These are phyloP conservation scores for Hypomontagnella submonticulosa DNA, from an alignment of 495 filamentous ascomycete species.

Conservation along the genomic window DNA sequence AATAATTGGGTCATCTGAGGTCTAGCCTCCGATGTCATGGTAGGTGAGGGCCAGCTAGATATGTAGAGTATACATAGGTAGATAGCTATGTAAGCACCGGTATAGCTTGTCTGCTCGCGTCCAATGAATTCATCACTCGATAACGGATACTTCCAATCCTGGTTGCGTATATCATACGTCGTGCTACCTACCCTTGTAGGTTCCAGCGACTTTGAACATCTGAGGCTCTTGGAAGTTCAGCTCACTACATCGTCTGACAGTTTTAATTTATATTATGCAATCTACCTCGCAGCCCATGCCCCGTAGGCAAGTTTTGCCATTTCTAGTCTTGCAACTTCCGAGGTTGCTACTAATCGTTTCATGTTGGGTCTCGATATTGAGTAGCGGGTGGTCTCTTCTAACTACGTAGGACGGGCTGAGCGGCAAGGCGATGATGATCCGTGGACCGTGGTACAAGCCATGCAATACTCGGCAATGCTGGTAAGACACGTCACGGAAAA, in stretches of 20 bases:
- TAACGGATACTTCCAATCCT: conserved; percentile 25
- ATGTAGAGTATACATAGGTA: no score
- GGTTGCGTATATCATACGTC: conserved; percentile 21
- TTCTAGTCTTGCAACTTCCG: no score
- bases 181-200: not conserved
- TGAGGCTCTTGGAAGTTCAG: conserved; percentile 32
- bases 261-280: conserved; percentile 7
- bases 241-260: not conserved
- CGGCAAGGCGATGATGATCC: conserved; percentile 28
- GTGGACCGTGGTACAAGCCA: conserved; percentile 14
- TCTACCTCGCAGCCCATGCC: not conserved
- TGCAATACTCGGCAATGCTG: conserved; percentile 4
- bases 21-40: no score
- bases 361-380: conserved; percentile 4
- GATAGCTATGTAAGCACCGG: not conserved
- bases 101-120: not conserved
- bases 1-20: not conserved
- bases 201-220: conserved; percentile 9
- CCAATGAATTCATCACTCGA: conserved; percentile 8
- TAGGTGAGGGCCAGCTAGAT: no score
- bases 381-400: not conserved
- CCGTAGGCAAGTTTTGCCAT: no score
- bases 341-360: no score
- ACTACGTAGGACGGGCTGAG: conserved; percentile 26
- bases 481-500: not conserved